Conservation (phyloP, 2,329 filamentous ascomycete species). For the Curvularia verruculosa region DNA sequence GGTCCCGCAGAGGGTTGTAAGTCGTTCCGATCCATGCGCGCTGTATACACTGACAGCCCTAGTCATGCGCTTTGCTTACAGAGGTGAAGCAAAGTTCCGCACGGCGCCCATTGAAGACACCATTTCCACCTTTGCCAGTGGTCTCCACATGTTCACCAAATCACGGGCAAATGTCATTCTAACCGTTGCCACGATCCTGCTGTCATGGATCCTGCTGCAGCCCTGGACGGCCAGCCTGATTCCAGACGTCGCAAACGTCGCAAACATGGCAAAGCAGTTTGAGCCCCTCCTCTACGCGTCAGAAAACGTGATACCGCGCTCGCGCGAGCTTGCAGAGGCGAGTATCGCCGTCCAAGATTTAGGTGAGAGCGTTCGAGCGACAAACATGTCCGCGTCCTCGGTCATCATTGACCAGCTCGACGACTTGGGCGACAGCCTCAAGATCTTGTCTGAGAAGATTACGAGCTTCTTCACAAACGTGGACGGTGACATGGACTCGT, state of each 20-base stretch:
- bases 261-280: constrained; percentile 85
- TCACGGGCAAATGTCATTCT: constrained; percentile 72
- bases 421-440: constrained; percentile 82
- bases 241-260: constrained; percentile 88
- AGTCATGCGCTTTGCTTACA: constrained; percentile 89
- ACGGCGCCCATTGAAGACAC: constrained; percentile 81
- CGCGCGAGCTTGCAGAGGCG: constrained; percentile 86
- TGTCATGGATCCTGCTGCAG: constrained; percentile 70
- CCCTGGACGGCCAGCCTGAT: constrained; percentile 71
- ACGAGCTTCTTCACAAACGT: constrained; percentile 93
- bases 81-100: constrained; percentile 85
- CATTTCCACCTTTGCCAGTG: constrained; percentile 67
- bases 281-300: constrained; percentile 95
- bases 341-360: constrained; percentile 94
- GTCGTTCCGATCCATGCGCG: constrained; percentile 23
- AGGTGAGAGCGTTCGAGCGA: constrained; percentile 83
- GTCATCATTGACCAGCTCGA: constrained; percentile 87
- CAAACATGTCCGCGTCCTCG: constrained; percentile 88
- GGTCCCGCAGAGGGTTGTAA: constrained; percentile 44
- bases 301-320: constrained; percentile 83
- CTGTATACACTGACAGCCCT: constrained; percentile 33
- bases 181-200: constrained; percentile 65
- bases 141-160: constrained; percentile 66
- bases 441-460: constrained; percentile 81
- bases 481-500: constrained; percentile 88